These are phyloP conservation scores for Aegilops tauschii DNA, from an alignment of 176 grass and related monocot species.

Conservation along the genomic window DNA sequence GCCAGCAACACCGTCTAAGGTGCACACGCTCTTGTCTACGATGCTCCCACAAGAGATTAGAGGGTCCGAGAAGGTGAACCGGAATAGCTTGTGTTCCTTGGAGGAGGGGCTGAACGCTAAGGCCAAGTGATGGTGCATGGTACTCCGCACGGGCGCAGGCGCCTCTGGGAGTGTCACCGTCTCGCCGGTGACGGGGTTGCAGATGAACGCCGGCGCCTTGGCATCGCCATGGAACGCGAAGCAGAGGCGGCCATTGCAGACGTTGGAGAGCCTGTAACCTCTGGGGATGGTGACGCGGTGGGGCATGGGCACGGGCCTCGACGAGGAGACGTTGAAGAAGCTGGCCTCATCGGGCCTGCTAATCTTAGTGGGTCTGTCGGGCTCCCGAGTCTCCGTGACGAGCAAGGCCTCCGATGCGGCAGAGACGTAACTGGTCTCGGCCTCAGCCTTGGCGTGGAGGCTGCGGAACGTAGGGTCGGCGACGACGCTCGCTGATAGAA, in stretches of 20 bases:
- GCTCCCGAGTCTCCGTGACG: background rate
- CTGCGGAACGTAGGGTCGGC: background rate
- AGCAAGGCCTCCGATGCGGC: background rate
- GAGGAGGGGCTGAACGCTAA: background rate
- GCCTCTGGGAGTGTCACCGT: background rate
- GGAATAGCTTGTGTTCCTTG: background rate
- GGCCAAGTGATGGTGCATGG: background rate
- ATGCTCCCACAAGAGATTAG: background rate
- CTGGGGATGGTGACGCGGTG: background rate
- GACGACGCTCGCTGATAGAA: background rate
- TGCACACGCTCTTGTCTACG: background rate
- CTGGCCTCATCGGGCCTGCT: background rate
- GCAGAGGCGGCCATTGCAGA: background rate
- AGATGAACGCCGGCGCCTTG: background rate
- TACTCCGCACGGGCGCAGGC: background rate
- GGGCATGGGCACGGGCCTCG: background rate
- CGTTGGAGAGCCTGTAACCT: background rate
- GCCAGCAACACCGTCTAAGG: background rate
- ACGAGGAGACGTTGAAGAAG: background rate
- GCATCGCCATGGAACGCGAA: background rate
- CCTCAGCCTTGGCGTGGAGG: background rate
- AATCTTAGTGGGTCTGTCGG: too few relatives aligned
- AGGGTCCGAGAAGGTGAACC: background rate
- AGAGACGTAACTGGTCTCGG: background rate
- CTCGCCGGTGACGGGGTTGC: background rate